A percentile compares a stretch with the other conserved stretches of the same genome.
Evolutionary conservation across 352 stramenopile species (phyloP).

Genomic region (Saprolegnia diclina): DNA sequence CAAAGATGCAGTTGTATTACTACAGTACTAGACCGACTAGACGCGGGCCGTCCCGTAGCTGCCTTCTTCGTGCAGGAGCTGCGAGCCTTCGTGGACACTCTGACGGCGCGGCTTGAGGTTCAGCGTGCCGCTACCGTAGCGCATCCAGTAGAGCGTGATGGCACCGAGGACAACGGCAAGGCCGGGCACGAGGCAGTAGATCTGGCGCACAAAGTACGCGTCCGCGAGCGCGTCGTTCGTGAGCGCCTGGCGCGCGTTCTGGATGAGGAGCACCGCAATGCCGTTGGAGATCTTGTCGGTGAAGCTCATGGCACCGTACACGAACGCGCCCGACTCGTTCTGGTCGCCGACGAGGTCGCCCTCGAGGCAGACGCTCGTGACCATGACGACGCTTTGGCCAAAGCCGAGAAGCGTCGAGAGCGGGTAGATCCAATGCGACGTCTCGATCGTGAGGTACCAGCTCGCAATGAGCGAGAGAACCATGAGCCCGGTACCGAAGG

Average conservation of each 20-base stretch:
- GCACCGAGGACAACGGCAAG: constrained; percentile 52
- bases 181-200: constrained; percentile 67
- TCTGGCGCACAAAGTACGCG: constrained; percentile 60
- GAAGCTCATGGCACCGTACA: constrained; percentile 84
- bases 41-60: background rate
- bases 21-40: too few relatives aligned
- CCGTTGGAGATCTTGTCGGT: constrained; percentile 85
- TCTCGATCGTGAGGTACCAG: constrained; percentile 55
- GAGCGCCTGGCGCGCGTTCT: constrained; percentile 72
- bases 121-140: constrained; percentile 40
- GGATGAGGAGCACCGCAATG: constrained; percentile 71
- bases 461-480: constrained; percentile 44
- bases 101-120: constrained; percentile 1
- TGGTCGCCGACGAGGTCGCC: constrained; percentile 77
- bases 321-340: constrained; percentile 75
- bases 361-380: constrained; percentile 77
- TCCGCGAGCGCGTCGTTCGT: constrained; percentile 45
- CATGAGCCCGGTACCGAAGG: constrained; percentile 48
- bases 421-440: constrained; percentile 61
- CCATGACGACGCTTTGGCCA: constrained; percentile 85
- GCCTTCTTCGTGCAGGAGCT: background rate
- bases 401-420: constrained; percentile 69
- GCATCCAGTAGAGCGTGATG: constrained; percentile 68
- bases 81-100: constrained; percentile 1
- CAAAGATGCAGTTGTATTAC: too few relatives aligned